A percentile compares a stretch with the other conserved stretches of the same genome.
These are phyloP conservation scores for Tulasnella sp. DNA, from an alignment of 768 basidiomycete genomes.

Conservation along the genomic window DNA sequence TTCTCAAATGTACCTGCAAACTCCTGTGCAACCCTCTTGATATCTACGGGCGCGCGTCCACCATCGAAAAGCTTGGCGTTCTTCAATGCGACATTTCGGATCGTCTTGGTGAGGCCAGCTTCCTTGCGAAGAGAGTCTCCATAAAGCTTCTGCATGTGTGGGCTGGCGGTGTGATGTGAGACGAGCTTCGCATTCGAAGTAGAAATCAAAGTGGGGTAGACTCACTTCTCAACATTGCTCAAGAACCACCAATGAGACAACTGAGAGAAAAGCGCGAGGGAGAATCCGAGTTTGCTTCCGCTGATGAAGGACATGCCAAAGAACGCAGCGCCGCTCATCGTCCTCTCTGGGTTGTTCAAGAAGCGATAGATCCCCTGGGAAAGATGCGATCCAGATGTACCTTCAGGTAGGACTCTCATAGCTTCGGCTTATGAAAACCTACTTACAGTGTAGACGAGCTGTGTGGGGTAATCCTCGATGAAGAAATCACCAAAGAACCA, in stretches of 20 bases:
- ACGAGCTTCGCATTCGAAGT: background rate
- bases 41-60: constrained; percentile 61
- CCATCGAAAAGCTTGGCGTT: constrained; percentile 67
- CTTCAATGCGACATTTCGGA: constrained; percentile 82
- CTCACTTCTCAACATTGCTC: constrained; percentile 79
- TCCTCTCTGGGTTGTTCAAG: constrained; percentile 82
- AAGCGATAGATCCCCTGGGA: constrained; percentile 30
- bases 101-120: constrained; percentile 95
- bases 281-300: constrained; percentile 81
- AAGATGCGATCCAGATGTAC: background rate
- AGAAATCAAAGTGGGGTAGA: constrained; percentile 14
- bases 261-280: constrained; percentile 73
- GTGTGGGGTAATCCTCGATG: constrained; percentile 82
- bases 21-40: constrained; percentile 75
- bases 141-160: constrained; percentile 97
- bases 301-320: constrained; percentile 88
- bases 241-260: constrained; percentile 96
- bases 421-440: background rate
- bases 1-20: constrained; percentile 93
- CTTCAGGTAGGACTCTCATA: too few species aligned
- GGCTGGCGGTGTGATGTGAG: constrained; percentile 36
- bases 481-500: constrained; percentile 99
- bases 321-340: constrained; percentile 92
- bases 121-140: constrained; percentile 89
- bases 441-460: constrained; percentile 86